Base-by-base conservation (phyloP, 257 asterid genomes). In the Marsdenia floribunda region DNA sequence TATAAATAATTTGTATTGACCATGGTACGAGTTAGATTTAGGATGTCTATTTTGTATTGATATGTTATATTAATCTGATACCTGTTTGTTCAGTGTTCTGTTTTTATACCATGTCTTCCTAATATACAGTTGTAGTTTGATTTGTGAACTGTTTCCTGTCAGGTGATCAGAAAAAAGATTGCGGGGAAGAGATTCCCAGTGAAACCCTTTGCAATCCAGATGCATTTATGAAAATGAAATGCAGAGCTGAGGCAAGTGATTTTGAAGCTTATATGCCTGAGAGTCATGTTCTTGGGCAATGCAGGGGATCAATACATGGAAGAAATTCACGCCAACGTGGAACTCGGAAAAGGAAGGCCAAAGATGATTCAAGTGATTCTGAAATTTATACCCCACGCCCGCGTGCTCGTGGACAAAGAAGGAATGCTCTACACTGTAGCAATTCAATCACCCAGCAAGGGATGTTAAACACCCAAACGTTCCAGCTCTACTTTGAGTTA, bases 401-500 rank as follows among this genome's bases (percentile, higher is more conserved):
- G 73, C 86, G 58, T 66, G 26, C 58, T 22, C 91, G 84, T 68
- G 89, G 89, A 71, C 84, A 58, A 79, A 75, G 54, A 33, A 87
- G 85, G 73, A 80, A 85, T 47, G 21, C 66, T 63, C 49, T 21
- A 53, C 47, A 65, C 42, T 76, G 52, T 74, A 22, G 21, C 13
- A 68, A 80, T 55, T 42, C 77, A 37, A 46, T 72, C 73, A 37
- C 79, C 37, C 3, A 26, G 16, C 83, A 72, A 6, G 72, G 79
- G 71, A 84, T 82, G 90, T 77, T 92, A 77, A 82, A 90, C 83
- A 77, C 90, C 3, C 46, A 21, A 8, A 80, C 75, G 46, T 87
- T 90, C 76, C 78, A 75, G 44, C 72, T 26, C 78, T 80, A 84
- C 83, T 72, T 87, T 81, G 77, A 46, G 95, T 90, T 90, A 79